Evolutionary conservation across 805 yeast species (phyloP).

Genomic region (Candida dendrica): DNA sequence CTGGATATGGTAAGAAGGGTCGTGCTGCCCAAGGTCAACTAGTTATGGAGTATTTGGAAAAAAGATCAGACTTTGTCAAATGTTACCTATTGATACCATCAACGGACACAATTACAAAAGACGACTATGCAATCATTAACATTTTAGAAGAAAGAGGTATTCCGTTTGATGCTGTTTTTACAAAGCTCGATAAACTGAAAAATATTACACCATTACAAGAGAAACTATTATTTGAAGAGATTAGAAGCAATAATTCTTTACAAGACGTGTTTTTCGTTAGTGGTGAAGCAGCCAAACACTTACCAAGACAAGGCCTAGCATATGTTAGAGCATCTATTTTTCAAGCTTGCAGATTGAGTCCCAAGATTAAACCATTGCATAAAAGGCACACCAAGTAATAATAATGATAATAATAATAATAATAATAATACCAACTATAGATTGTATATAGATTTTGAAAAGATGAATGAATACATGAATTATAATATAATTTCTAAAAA

Average conservation of each 20-base stretch:
- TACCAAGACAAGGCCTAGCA: constrained; percentile 43
- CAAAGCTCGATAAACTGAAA: constrained; percentile 61
- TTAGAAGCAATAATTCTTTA: constrained; percentile 33
- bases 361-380: no score
- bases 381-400: no score
- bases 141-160: constrained; percentile 47
- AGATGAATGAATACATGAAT: not conserved
- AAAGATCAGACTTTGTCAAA: constrained; percentile 45
- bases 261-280: constrained; percentile 45
- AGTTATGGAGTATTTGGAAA: constrained; percentile 53
- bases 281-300: constrained; percentile 30
- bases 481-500: not conserved
- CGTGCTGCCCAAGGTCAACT: constrained; percentile 59
- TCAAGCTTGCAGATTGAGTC: constrained; percentile 41
- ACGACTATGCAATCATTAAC: constrained; percentile 48
- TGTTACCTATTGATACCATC: constrained; percentile 60
- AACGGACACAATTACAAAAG: constrained; percentile 47
- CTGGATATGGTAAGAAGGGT: constrained; percentile 84
- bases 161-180: constrained; percentile 68
- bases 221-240: constrained; percentile 28
- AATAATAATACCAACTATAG: not conserved
- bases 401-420: not conserved
- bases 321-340: constrained; percentile 44
- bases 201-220: constrained; percentile 30
- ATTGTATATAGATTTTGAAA: not conserved